Conservation (phyloP, 352 stramenopile species). For the Phytophthora ohioensis region DNA sequence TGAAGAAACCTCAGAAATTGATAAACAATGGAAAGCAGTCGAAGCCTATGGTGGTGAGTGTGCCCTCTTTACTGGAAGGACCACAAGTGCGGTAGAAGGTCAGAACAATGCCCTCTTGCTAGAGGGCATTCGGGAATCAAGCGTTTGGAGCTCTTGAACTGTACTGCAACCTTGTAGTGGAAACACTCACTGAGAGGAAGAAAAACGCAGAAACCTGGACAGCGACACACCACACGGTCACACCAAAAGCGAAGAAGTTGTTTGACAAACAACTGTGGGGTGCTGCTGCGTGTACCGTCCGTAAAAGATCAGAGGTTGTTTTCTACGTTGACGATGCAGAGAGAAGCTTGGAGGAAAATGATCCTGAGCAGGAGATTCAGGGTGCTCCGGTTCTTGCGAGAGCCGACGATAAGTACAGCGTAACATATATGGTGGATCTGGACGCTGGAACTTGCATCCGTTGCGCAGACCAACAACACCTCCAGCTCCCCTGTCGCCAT, state of each 20-base stretch:
- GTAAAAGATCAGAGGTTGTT: conserved; percentile 1
- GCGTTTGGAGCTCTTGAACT: conserved; percentile 3
- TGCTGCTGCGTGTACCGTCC: conserved; percentile 1
- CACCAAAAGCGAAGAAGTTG: not conserved
- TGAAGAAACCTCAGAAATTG: not conserved
- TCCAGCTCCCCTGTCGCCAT: conserved; percentile 22
- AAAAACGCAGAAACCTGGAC: conserved; percentile 2
- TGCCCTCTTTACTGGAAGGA: conserved; percentile 5
- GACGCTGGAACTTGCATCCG: not conserved
- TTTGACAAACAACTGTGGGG: conserved; percentile 16
- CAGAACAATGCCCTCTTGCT: conserved; percentile 13
- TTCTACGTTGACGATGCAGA: conserved; percentile 2
- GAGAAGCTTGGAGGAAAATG: not conserved
- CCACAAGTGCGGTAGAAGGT: conserved; percentile 12
- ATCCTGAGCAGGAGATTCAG: too few species aligned
- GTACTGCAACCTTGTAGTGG: not conserved
- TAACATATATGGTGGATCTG: conserved; percentile 10
- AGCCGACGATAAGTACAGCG: not conserved
- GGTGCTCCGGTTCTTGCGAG: too few species aligned
- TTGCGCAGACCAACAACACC: conserved; percentile 12
- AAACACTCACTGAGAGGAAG: not conserved
- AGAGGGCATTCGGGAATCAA: not conserved
- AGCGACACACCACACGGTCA: conserved; percentile 2
- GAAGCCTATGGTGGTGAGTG: not conserved
- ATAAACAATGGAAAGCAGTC: not conserved